Evolutionary conservation across 176 grass and related monocot species (phyloP).

Genomic region (Alloteropsis semialata): DNA sequence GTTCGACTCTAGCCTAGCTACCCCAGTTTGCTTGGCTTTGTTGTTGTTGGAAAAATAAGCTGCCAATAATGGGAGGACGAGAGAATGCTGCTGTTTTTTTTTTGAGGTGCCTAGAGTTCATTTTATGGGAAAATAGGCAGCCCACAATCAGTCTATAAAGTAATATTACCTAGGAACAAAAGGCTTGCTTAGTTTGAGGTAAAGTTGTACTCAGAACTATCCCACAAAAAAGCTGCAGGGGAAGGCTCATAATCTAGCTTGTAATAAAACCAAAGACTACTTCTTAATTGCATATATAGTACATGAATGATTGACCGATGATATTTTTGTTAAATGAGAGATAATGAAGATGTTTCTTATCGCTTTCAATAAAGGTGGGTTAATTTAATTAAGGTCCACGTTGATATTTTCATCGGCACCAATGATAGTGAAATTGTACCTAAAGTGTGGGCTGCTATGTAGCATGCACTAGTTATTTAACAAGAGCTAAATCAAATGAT

Average conservation of each 20-base stretch:
- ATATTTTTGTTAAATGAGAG: not conserved
- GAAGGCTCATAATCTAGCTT: not conserved
- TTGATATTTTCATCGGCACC: not conserved
- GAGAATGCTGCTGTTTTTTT: not conserved
- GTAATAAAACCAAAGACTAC: not conserved
- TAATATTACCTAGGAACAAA: not conserved
- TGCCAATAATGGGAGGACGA: not conserved
- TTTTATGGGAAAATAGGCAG: not conserved
- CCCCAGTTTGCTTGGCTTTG: no score
- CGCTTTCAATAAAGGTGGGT: not conserved
- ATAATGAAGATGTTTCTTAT: not conserved
- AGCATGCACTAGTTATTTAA: not conserved
- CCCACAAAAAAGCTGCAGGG: not conserved
- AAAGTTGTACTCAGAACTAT: not conserved
- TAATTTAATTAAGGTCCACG: not conserved
- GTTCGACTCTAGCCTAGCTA: no score
- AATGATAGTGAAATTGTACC: not conserved
- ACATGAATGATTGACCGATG: not conserved
- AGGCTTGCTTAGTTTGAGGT: not conserved
- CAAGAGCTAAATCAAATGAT: not conserved
- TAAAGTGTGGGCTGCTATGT: not conserved
- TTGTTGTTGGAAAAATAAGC: no score
- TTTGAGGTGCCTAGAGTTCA: not conserved
- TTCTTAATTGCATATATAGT: not conserved
- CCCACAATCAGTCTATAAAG: not conserved